These are phyloP conservation scores for Pisolithus sp. DNA, from an alignment of 768 basidiomycete species.

Conservation along the genomic window DNA sequence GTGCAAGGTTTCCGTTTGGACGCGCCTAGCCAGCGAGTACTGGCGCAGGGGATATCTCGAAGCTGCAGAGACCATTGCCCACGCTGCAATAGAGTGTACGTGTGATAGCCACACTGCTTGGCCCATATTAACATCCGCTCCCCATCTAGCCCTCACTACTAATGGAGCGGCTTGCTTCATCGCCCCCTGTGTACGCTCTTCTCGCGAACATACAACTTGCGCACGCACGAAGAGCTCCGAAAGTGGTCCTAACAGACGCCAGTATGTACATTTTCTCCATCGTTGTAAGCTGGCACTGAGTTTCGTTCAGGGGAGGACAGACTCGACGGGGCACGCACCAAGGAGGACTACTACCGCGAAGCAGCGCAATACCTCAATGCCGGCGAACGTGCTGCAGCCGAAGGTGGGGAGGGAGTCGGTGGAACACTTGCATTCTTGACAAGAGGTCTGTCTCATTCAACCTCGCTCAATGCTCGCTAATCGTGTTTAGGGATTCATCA, in stretches of 20 bases:
- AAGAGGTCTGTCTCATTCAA: slow-evolving; percentile 43
- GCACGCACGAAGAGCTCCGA: slow-evolving; percentile 78
- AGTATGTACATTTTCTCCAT: slow-evolving; percentile 39
- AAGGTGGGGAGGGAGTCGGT: slow-evolving; percentile 53
- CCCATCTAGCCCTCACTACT: slow-evolving; percentile 41
- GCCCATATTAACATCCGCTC: slow-evolving; percentile 3
- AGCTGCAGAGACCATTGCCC: slow-evolving; percentile 71
- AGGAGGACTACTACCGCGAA: slow-evolving; percentile 63
- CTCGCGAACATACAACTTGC: slow-evolving; percentile 83
- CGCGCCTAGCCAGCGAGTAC: slow-evolving; percentile 80
- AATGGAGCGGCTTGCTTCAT: slow-evolving; percentile 42
- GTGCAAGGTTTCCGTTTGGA: slow-evolving; percentile 72
- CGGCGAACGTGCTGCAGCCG: slow-evolving; percentile 46
- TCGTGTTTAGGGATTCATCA: slow-evolving; percentile 63
- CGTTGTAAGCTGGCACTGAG: background rate
- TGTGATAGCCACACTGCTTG: slow-evolving; percentile 3
- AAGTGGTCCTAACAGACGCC: slow-evolving; percentile 63
- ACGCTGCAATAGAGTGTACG: slow-evolving; percentile 61
- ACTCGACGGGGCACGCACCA: slow-evolving; percentile 50
- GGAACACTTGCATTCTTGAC: slow-evolving; percentile 57
- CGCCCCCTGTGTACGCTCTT: slow-evolving; percentile 73
- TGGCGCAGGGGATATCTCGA: slow-evolving; percentile 73
- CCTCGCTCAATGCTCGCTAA: background rate
- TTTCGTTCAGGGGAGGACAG: slow-evolving; percentile 52
- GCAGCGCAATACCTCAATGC: slow-evolving; percentile 65